Percentiles rank a stretch among this genome's conserved stretches.
Conservation (phyloP, 371 early-diverging fungal genomes). For the Syncephalastrum monosporum region DNA sequence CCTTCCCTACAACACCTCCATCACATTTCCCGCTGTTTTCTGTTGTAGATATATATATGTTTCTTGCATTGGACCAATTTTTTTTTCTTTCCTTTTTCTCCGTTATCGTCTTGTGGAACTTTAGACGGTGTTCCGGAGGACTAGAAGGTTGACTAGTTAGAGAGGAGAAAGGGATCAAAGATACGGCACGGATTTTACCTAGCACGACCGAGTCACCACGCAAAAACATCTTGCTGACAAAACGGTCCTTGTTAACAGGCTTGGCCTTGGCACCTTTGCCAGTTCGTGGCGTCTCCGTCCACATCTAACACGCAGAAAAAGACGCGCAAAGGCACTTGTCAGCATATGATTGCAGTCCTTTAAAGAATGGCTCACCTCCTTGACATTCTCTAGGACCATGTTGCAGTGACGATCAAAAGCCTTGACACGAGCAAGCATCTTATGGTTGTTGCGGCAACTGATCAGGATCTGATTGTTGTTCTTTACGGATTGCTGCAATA, state of each 20-base stretch:
- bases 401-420: slow-evolving; percentile 99
- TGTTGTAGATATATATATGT: not conserved
- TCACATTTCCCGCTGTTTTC: too few relatives aligned
- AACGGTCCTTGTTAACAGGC: slow-evolving; percentile 97
- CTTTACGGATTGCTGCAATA: slow-evolving; percentile 92
- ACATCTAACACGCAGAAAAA: slow-evolving; percentile 67
- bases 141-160: slow-evolving; percentile 6
- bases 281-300: slow-evolving; percentile 90
- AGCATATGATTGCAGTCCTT: not conserved
- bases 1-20: too few relatives aligned
- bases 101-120: too few relatives aligned
- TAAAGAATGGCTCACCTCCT: slow-evolving; percentile 69
- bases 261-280: slow-evolving; percentile 93
- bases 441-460: slow-evolving; percentile 95
- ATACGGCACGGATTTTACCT: slow-evolving; percentile 36
- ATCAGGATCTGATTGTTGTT: slow-evolving; percentile 95
- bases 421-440: slow-evolving; percentile 95
- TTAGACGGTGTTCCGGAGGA: slow-evolving; percentile 28
- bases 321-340: not conserved
- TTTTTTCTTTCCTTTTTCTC: too few relatives aligned
- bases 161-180: not conserved
- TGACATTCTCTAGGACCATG: slow-evolving; percentile 98
- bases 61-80: not conserved
- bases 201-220: slow-evolving; percentile 96
- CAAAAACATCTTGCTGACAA: slow-evolving; percentile 97